Evolutionary conservation across 768 basidiomycete genomes (phyloP).

Genomic region (Tricholoma furcatifolium): DNA sequence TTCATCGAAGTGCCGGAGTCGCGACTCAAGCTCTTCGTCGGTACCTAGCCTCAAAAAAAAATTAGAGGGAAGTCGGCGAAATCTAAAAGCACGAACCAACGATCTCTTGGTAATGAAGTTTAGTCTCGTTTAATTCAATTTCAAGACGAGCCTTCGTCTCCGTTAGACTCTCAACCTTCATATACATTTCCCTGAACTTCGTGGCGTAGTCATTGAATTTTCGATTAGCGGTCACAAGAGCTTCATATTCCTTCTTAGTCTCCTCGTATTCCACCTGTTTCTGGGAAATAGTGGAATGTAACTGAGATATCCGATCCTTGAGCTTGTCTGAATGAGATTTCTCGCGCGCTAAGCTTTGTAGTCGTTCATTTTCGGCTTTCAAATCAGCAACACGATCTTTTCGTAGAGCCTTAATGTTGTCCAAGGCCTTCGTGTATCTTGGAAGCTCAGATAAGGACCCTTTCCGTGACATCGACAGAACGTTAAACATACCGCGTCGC

Average conservation of each 20-base stretch:
- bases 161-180: conserved; percentile 63
- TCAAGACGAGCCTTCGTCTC: conserved; percentile 61
- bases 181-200: conserved; percentile 83
- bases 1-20: conserved; percentile 58
- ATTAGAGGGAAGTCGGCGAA: background rate
- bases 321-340: conserved; percentile 88
- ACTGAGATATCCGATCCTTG: conserved; percentile 58
- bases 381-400: conserved; percentile 90
- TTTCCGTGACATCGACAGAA: background rate
- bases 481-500: conserved; percentile 72
- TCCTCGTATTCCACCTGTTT: conserved; percentile 78
- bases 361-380: conserved; percentile 88
- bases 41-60: conserved; percentile 45
- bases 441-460: background rate
- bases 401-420: conserved; percentile 84
- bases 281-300: conserved; percentile 57
- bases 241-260: conserved; percentile 63
- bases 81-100: conserved; percentile 43
- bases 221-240: conserved; percentile 63
- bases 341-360: conserved; percentile 74
- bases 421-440: conserved; percentile 96
- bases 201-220: conserved; percentile 82
- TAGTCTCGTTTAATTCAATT: conserved; percentile 59
- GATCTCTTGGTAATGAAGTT: conserved; percentile 64
- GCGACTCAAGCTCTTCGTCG: conserved; percentile 66